phyloP scores from a whole-genome alignment of 1,284 basidiomycete species.

The Fomitiporia mediterranea region DNA sequence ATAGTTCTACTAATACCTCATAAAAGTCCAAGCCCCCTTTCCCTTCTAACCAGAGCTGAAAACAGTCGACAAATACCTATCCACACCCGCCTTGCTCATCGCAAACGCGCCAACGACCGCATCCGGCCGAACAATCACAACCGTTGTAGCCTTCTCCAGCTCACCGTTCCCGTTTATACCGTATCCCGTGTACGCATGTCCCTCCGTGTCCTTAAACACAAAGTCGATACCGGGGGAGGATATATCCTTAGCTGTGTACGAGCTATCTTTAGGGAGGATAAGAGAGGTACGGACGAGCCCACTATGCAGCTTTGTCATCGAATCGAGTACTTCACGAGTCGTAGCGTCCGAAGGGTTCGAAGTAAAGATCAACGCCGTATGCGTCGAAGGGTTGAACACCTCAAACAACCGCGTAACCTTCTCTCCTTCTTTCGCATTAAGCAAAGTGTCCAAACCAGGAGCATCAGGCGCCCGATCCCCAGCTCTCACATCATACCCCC shows the following conservation, averaged over 20 bases:
- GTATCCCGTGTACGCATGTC: constrained; percentile 37
- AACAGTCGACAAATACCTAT: constrained; percentile 31
- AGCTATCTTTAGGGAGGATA: constrained; percentile 1
- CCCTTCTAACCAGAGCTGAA: not conserved
- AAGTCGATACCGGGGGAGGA: constrained; percentile 22
- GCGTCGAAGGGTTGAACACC: constrained; percentile 19
- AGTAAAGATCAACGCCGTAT: constrained; percentile 21
- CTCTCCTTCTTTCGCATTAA: not conserved
- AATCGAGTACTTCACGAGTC: not conserved
- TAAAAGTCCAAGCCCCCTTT: too few relatives aligned
- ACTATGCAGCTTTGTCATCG: not conserved
- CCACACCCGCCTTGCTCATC: constrained; percentile 27
- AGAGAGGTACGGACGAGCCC: constrained; percentile 12
- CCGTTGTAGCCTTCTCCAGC: constrained; percentile 27
- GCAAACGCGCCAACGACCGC: constrained; percentile 39
- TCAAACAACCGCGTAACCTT: constrained; percentile 19
- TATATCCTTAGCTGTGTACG: not conserved
- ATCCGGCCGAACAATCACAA: constrained; percentile 37
- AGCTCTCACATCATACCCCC: constrained; percentile 10
- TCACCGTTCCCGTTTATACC: constrained; percentile 21
- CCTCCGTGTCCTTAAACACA: constrained; percentile 34
- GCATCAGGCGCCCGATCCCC: constrained; percentile 25
- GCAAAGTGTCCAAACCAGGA: constrained; percentile 4
- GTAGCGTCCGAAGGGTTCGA: not conserved
- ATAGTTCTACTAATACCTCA: too few relatives aligned